Evolutionary conservation across 257 asterid genomes (phyloP), one percentile per base, ranked within the genome.

Genomic region (Forsythia viridissima): DNA sequence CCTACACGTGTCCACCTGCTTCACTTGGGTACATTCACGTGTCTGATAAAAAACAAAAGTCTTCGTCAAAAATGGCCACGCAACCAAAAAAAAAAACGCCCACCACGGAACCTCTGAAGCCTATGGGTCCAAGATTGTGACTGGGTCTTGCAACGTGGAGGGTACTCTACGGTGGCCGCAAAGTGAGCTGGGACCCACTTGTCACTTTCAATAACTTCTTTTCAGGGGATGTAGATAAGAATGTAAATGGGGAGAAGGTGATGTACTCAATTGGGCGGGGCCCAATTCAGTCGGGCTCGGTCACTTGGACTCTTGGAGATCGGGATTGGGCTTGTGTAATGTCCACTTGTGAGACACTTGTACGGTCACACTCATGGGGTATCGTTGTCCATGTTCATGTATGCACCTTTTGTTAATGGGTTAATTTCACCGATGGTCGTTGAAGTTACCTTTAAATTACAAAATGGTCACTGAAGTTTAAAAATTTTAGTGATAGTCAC

Each of bases 101-200:
- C 59, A 70, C 79, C 24, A 74, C 65, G 85, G 52, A 77, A 78
- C 73, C 77, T 75, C 85, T 37, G 84, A 36, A 71, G 82, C 38
- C 73, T 70, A 11, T 3, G 76, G 91, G 80, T 71, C 89, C 84
- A n/a, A 4, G 78, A 84, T 15, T 13, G 77, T 6, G 85, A 88
- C 77, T 78, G 82, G 74, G 30, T 55, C 71, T 4, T 3, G 88
- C 84, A 38, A 86, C 92, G 91, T 89, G 93, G 90, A 86, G 55
- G 24, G 20, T 41, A 18, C 4, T 13, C 71, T 73, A 77, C 75
- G 87, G 91, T 81, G 74, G 59, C 38, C 10, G 18, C 71, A 20
- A 24, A 73, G 67, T 41, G 76, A 71, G 34, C 2, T 8, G 30
- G 74, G 76, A 82, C 84, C 76, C 77, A 67, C 67, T 16, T 10